Evolutionary conservation across 2,329 filamentous ascomycete species (phyloP), one percentile per base, ranked within the genome.

Genomic region (Hypoxylon sp.): DNA sequence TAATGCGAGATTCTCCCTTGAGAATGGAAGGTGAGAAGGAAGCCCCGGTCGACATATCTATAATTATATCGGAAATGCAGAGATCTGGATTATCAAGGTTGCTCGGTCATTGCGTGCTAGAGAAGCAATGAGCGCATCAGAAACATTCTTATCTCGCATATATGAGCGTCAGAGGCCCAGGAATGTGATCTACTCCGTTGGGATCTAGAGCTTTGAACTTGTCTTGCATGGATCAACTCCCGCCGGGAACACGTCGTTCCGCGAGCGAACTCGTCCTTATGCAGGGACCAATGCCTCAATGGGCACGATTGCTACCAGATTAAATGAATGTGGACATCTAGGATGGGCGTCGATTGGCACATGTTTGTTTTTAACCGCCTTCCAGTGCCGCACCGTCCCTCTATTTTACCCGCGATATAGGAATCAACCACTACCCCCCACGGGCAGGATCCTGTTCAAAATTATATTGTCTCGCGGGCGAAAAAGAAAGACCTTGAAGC

Each of bases 321-420:
- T 46, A 43, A 31, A 46, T 56, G 44, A 46, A 54, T 54, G 43
- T 29, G 45, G 49, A 48, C 41, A n/a, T 48, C 35, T 52, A n/a
- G n/a, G n/a, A n/a, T n/a, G 38, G 29, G 38, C 37, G 29, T 36
- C 17, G 19, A 32, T 23, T 30, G 21, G 34, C 51, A 37, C 38
- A 48, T 50, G 36, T 13, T 41, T 23, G 41, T 50, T 38, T 60
- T 61, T 59, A 61, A 17, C 57, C 57, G 57, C 51, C 34, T 32
- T 35, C 51, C 37, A 52, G 36, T 48, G 44, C 56, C 3, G 46
- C 52, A 16, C 19, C 48, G 13, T 23, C 13, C 16, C 19, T 23
- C 19, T 23, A 59, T 62, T 62, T 60, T 62, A n/a, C 59, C 59
- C 54, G 57, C 46, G 30, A 60, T 59, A 60, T 56, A 51, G 54